Evolutionary conservation across 1,284 basidiomycete genomes (phyloP).

Genomic region (Irpex lacteus): DNA sequence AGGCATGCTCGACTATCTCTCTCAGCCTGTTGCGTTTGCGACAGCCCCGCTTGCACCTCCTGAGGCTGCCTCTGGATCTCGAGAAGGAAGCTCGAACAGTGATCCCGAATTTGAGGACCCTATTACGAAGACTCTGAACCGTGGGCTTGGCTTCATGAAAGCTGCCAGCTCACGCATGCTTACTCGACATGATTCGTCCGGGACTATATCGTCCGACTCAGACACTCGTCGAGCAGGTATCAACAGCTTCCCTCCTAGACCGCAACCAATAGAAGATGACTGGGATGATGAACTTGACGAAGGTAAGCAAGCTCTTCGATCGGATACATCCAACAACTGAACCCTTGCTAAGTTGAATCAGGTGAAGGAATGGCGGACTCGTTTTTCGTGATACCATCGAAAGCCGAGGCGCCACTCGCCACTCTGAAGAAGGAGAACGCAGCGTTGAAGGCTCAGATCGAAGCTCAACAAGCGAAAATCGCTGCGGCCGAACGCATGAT

Average conservation of each 20-base stretch:
- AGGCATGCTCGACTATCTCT: constrained; percentile 77
- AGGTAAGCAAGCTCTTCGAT: constrained; percentile 26
- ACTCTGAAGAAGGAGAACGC: constrained; percentile 64
- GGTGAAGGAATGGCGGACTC: constrained; percentile 71
- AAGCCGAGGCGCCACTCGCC: constrained; percentile 46
- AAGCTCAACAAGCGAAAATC: constrained; percentile 52
- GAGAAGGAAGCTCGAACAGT: constrained; percentile 48
- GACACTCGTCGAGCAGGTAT: constrained; percentile 20
- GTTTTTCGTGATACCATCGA: constrained; percentile 69
- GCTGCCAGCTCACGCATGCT: constrained; percentile 30
- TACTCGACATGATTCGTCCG: constrained; percentile 28
- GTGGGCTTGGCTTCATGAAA: constrained; percentile 28
- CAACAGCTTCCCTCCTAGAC: constrained; percentile 28
- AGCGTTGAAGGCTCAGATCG: constrained; percentile 56
- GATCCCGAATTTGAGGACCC: constrained; percentile 64
- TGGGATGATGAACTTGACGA: constrained; percentile 42
- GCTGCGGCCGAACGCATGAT: constrained; percentile 58
- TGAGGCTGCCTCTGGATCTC: constrained; percentile 19
- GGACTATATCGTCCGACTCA: constrained; percentile 20
- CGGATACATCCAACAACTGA: not conserved
- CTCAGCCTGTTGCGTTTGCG: constrained; percentile 82
- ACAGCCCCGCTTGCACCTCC: constrained; percentile 64
- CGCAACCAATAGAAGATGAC: constrained; percentile 31
- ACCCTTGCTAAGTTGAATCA: constrained; percentile 9
- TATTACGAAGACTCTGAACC: constrained; percentile 34